Percentiles rank a stretch among this genome's conserved stretches.
phyloP scores from a whole-genome alignment of 1,284 basidiomycete species.

The Tilletia indica region DNA sequence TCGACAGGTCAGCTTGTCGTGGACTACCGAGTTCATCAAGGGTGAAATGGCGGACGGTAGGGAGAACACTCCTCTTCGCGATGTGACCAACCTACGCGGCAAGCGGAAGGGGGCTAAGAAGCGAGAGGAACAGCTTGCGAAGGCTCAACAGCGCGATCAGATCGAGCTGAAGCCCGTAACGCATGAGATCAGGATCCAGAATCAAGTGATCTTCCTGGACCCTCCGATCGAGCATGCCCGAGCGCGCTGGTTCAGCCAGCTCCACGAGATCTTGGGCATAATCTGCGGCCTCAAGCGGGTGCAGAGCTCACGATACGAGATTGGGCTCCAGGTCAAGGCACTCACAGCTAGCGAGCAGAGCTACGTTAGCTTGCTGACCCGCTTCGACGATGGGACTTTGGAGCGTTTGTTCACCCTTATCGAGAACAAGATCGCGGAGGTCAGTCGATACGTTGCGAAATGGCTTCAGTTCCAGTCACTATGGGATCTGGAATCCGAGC shows the following conservation, averaged over 20 bases:
- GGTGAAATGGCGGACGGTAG: conserved; percentile 22
- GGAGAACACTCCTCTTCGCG: conserved; percentile 9
- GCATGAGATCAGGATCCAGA: conserved; percentile 96
- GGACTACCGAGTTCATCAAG: conserved; percentile 75
- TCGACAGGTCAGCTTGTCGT: conserved; percentile 74
- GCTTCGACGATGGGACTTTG: conserved; percentile 72
- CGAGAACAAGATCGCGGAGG: conserved; percentile 79
- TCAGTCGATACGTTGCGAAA: conserved; percentile 87
- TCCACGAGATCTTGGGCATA: conserved; percentile 75
- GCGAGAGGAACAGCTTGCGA: conserved; percentile 12
- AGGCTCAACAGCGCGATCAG: conserved; percentile 15
- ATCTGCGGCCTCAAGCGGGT: conserved; percentile 85
- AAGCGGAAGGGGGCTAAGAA: conserved; percentile 19
- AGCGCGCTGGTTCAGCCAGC: conserved; percentile 82
- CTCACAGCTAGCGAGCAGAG: conserved; percentile 30
- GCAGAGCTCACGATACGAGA: conserved; percentile 92
- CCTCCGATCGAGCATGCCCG: conserved; percentile 94
- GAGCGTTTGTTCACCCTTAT: conserved; percentile 80
- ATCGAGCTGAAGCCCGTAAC: conserved; percentile 54
- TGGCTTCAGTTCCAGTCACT: conserved; percentile 99
- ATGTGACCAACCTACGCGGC: conserved; percentile 20
- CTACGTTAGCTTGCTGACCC: conserved; percentile 78
- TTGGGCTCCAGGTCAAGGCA: conserved; percentile 57
- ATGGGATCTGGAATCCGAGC: conserved; percentile 96
- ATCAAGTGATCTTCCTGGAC: conserved; percentile 97